Evolutionary conservation across 306 rosid genomes (phyloP), one percentile per base, ranked within the genome.

Genomic region (Hippophae tibetana): DNA sequence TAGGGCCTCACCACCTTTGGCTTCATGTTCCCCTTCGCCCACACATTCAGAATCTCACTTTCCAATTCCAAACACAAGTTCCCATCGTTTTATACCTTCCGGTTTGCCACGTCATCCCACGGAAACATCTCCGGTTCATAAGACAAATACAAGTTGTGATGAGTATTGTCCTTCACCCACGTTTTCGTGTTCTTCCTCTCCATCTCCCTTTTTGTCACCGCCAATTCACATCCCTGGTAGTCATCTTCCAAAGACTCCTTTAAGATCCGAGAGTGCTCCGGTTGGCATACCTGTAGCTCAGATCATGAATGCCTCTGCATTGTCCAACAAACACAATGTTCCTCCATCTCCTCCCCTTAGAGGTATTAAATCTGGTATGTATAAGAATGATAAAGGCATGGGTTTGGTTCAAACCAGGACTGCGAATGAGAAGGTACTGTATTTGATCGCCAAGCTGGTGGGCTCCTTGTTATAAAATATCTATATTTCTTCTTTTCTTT

Each of bases 261-360:
- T 79, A 66, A 86, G 87, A 60, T 81, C 89, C 42, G 96, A 81
- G 80, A 85, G 97, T 74, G 94, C 94, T 64, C 90, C 96, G 0
- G 83, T 62, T 51, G 74, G 73, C 57, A 85, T 81, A 64, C 92
- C 80, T 2, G 42, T 7, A 49, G 53, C 78, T 62, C 76, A 81
- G 75, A 71, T 56, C 66, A 73, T 70, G 52, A 64, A 63, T 66
- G 80, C 51, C 59, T 74, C 81, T 61, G 77, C 69, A 61, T 69
- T 63, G 10, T 63, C 65, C 58, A 76, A 67, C 71, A 72, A 72
- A 63, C 76, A 72, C 60, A 76, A 72, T 65, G 65, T 87, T 63
- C 89, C 89, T 38, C 81, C 86, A 13, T 86, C 93, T 56, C 76
- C 87, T 56, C 79, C 90, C 40, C 64, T 55, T 54, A 75, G 64